These are phyloP conservation scores for Schwanniomyces vanrijiae DNA, from an alignment of 805 yeast species.

Conservation along the genomic window DNA sequence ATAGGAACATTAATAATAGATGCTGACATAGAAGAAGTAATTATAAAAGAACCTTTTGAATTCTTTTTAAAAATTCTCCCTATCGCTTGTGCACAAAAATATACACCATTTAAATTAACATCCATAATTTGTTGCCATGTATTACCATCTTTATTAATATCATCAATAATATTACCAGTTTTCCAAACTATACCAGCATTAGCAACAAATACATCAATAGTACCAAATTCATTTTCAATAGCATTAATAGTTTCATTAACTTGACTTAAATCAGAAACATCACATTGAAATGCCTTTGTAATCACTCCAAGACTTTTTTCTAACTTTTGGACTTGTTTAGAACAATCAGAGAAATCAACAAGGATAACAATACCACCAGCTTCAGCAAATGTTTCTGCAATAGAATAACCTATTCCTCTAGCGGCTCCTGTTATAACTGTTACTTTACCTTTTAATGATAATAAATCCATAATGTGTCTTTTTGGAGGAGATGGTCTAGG, in stretches of 20 bases:
- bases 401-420: slow-evolving; percentile 54
- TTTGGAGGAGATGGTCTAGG: not conserved
- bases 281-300: not conserved
- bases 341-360: not conserved
- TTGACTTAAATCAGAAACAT: not conserved
- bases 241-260: not conserved
- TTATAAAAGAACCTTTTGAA: slow-evolving; percentile 34
- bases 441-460: slow-evolving; percentile 9
- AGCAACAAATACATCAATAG: slow-evolving; percentile 11
- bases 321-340: not conserved
- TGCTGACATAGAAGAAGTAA: slow-evolving; percentile 28
- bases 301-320: not conserved
- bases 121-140: not conserved
- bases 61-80: slow-evolving; percentile 7
- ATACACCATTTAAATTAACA: slow-evolving; percentile 11
- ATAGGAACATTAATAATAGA: slow-evolving; percentile 31
- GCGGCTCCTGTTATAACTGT: slow-evolving; percentile 19
- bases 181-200: slow-evolving; percentile 13
- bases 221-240: slow-evolving; percentile 6
- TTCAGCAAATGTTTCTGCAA: slow-evolving; percentile 50
- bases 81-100: slow-evolving; percentile 10
- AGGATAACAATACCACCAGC: slow-evolving; percentile 35
- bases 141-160: slow-evolving; percentile 9
- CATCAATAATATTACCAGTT: slow-evolving; percentile 5
- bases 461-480: not conserved